Evolutionary conservation across 2,329 filamentous ascomycete species (phyloP).

Genomic region (Cercospora sp.): DNA sequence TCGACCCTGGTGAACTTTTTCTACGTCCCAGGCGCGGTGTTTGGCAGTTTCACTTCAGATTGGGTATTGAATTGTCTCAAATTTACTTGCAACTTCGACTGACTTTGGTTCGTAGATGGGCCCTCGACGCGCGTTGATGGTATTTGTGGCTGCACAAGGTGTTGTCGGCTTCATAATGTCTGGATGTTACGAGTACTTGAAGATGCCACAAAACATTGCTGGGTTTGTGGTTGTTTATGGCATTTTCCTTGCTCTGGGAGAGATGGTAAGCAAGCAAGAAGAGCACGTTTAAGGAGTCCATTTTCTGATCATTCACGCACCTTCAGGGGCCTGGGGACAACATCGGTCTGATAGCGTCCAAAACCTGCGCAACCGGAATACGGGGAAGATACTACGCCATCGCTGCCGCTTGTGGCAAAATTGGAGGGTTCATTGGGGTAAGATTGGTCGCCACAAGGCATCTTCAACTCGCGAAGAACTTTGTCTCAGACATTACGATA

Average conservation of each 20-base stretch:
- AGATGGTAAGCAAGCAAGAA: too few species aligned
- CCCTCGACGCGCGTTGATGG: conserved; percentile 69
- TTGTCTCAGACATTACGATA: too few species aligned
- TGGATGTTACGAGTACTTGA: conserved; percentile 71
- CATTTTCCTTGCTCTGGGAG: conserved; percentile 72
- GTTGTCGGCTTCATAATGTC: conserved; percentile 88
- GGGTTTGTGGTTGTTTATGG: conserved; percentile 78
- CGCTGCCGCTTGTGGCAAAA: conserved; percentile 71
- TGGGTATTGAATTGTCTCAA: conserved; percentile 41
- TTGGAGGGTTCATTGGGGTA: conserved; percentile 75
- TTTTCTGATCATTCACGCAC: too few species aligned
- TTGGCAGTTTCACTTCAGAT: conserved; percentile 76
- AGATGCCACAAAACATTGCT: conserved; percentile 64
- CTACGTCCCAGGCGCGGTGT: conserved; percentile 78
- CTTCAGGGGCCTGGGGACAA: conserved; percentile 92
- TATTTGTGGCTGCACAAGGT: conserved; percentile 71
- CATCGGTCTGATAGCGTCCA: conserved; percentile 81
- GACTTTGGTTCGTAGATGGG: conserved; percentile 52
- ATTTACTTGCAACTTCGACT: too few species aligned
- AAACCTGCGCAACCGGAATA: conserved; percentile 83
- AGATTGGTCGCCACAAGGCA: too few species aligned
- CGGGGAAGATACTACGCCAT: conserved; percentile 72
- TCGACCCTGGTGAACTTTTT: conserved; percentile 78
- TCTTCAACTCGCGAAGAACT: too few species aligned
- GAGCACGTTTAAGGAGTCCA: too few species aligned